Evolutionary conservation across 129 eudicot species (phyloP).

Genomic region (Saussurea involucrata): DNA sequence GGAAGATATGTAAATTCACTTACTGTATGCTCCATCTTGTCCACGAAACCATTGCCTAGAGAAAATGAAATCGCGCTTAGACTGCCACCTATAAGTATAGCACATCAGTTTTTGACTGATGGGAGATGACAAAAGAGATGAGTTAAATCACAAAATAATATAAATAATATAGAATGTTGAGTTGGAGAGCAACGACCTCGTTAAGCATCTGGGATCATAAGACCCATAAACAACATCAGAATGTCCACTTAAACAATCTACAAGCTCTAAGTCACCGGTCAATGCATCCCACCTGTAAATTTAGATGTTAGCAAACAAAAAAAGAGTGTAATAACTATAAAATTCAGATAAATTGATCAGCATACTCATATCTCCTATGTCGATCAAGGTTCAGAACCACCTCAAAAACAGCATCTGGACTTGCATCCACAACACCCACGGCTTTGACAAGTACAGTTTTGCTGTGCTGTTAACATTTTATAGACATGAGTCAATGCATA

Average conservation of each 20-base stretch:
- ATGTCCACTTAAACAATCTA: slow-evolving; percentile 74
- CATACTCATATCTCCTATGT: slow-evolving; percentile 85
- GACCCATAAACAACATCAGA: slow-evolving; percentile 90
- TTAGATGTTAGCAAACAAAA: slow-evolving; percentile 27
- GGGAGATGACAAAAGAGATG: slow-evolving; percentile 25
- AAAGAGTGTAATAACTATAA: background rate
- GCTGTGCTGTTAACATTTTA: slow-evolving; percentile 44
- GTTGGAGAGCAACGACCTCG: slow-evolving; percentile 40
- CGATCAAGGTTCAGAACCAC: slow-evolving; percentile 71
- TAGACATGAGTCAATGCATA: slow-evolving; percentile 14
- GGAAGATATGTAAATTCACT: slow-evolving; percentile 26
- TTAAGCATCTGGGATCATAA: slow-evolving; percentile 54
- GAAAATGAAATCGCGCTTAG: slow-evolving; percentile 85
- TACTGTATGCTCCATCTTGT: slow-evolving; percentile 98
- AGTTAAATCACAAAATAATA: slow-evolving; percentile 14
- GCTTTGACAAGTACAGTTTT: slow-evolving; percentile 89
- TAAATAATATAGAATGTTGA: background rate
- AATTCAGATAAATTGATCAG: slow-evolving; percentile 14
- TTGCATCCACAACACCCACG: slow-evolving; percentile 82
- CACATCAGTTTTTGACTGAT: slow-evolving; percentile 38
- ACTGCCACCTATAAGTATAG: slow-evolving; percentile 68
- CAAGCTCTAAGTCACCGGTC: slow-evolving; percentile 76
- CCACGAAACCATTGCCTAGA: slow-evolving; percentile 99
- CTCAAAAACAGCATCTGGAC: slow-evolving; percentile 88
- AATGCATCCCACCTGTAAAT: slow-evolving; percentile 84